Percentiles rank a stretch among this genome's conserved stretches.
These are phyloP conservation scores for Pholiota molesta DNA, from an alignment of 768 basidiomycete genomes.

Conservation along the genomic window DNA sequence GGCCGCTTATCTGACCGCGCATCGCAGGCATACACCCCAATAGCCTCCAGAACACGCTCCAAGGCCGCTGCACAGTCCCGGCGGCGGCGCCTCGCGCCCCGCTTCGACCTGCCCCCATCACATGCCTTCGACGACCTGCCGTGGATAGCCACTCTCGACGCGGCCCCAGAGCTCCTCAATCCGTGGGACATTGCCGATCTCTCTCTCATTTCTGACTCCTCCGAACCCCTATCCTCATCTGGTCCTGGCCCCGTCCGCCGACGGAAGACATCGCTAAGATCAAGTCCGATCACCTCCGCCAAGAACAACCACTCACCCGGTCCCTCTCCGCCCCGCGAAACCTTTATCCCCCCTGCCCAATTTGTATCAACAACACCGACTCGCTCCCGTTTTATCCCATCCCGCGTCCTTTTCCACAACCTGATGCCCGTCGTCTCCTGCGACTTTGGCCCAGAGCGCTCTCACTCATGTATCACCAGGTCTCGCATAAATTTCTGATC, in stretches of 20 bases:
- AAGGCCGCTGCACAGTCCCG: constrained; percentile 31
- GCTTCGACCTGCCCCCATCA: constrained; percentile 29
- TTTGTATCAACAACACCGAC: constrained; percentile 34
- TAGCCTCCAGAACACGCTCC: constrained; percentile 41
- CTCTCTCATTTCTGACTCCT: constrained; percentile 50
- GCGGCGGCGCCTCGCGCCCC: constrained; percentile 33
- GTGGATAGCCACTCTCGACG: constrained; percentile 66
- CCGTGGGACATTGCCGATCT: constrained; percentile 67
- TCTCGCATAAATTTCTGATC: constrained; percentile 27
- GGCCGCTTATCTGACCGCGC: constrained; percentile 14
- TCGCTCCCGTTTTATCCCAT: constrained; percentile 45
- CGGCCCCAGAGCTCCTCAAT: constrained; percentile 41
- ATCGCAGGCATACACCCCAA: constrained; percentile 26
- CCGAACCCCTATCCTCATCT: constrained; percentile 14
- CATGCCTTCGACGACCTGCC: constrained; percentile 64
- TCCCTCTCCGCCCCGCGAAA: constrained; percentile 24
- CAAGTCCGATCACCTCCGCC: constrained; percentile 41
- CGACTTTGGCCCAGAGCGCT: constrained; percentile 28
- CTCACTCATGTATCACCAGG: constrained; percentile 35
- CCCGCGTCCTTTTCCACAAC: constrained; percentile 54
- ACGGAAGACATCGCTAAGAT: constrained; percentile 55
- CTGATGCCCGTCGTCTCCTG: constrained; percentile 61
- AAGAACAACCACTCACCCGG: constrained; percentile 14
- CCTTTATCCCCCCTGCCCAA: constrained; percentile 22
- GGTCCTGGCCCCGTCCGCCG: constrained; percentile 60